These are phyloP conservation scores for Saccharomycopsis javanensis DNA, from an alignment of 805 yeast species.

Conservation along the genomic window DNA sequence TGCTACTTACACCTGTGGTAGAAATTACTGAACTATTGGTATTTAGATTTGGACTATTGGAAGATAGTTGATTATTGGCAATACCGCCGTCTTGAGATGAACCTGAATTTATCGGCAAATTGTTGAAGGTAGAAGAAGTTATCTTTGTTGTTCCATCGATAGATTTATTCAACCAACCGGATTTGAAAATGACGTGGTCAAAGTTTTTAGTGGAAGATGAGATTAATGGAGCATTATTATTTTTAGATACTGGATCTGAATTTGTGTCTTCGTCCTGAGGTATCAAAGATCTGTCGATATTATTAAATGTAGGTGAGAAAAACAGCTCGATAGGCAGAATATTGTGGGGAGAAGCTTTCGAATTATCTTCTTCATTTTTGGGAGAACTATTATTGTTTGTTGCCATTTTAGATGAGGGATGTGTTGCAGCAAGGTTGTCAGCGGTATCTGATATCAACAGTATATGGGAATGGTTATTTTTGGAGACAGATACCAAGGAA, in stretches of 20 bases:
- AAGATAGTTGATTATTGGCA: slow-evolving; percentile 17
- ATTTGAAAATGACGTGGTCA: slow-evolving; percentile 34
- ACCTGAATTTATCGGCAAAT: not conserved
- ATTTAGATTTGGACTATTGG: slow-evolving; percentile 7
- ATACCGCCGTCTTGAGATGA: slow-evolving; percentile 25
- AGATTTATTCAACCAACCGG: slow-evolving; percentile 50
- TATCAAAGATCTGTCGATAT: not conserved
- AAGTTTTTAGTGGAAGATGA: slow-evolving; percentile 24
- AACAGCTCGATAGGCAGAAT: not conserved
- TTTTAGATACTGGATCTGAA: not conserved
- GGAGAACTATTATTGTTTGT: not conserved
- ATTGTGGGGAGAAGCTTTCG: not conserved
- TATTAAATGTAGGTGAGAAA: not conserved
- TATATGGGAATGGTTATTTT: not conserved
- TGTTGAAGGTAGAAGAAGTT: not conserved
- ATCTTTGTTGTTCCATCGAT: not conserved
- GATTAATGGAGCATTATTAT: not conserved
- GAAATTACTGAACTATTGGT: not conserved
- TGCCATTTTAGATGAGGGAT: not conserved
- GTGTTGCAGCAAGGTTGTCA: not conserved
- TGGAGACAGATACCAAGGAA: not conserved
- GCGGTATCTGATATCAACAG: not conserved
- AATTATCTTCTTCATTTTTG: not conserved
- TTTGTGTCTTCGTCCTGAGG: not conserved
- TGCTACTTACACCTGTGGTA: slow-evolving; percentile 20